Evolutionary conservation across 164 flowering plant species (phyloP), one percentile per base, ranked within the genome.

Genomic region (Vitis cinerea): DNA sequence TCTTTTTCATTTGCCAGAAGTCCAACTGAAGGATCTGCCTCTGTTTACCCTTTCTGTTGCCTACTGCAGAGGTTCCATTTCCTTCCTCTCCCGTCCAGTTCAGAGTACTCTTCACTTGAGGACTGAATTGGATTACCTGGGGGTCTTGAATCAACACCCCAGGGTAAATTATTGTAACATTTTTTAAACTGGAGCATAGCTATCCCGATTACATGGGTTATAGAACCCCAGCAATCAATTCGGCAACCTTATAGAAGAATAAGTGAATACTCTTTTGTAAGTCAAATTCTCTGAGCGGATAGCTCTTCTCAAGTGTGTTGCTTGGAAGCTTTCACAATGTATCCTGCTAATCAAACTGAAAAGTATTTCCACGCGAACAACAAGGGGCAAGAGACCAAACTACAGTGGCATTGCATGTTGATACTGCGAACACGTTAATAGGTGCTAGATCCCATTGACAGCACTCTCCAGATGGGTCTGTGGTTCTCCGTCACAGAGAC

Each of bases 381-480:
- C 97, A 93, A 59, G 99, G 97, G 72, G 97, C 99, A 74, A 96
- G 93, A 6, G 93, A 88, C 98, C 98, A 93, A 69, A 93, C 95
- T 75, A 89, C 93, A 64, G 87, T 7, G 44, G 94, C 95, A 80
- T 90, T 96, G 87, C 98, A 93, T 66, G 89, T 88, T 49, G 94
- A 69, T 66, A 73, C 85, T 27, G 97, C 92, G 59, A 96, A 85
- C 66, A 96, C 97, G 75, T 96, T 96, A 64, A 92, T 61, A 59
- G 93, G 94, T 27, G 97, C 99, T 74, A 91, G 81, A 86, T 96
- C 97, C 99, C 99, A 96, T 76, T 96, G 19, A 19, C 19, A 19
- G 19, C 19, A 19, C 19, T 19, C 19, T 19, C 19, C 19, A 19
- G 19, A 19, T 19, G 19, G 19, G 19, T 19, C 19, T 19, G 19